These are phyloP conservation scores for Pichia deserticola DNA, from an alignment of 805 yeast species.

Conservation along the genomic window DNA sequence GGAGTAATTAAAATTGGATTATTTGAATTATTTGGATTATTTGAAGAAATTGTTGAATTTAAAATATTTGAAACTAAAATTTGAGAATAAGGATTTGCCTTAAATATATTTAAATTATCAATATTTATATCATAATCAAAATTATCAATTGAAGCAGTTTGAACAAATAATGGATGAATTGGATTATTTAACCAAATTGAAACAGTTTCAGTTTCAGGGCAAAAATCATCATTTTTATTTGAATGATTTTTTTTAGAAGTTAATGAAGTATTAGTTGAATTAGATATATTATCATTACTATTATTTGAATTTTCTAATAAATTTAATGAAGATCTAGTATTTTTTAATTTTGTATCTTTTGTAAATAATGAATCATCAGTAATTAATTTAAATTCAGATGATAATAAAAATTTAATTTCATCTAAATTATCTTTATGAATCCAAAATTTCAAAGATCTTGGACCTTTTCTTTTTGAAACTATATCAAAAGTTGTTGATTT, in stretches of 20 bases:
- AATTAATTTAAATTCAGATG: slow-evolving; percentile 35
- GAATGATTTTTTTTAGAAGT: no score
- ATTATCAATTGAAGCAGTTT: neutral
- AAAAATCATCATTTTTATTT: slow-evolving; percentile 15
- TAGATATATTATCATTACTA: neutral
- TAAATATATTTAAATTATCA: slow-evolving; percentile 5
- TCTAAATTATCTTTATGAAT: slow-evolving; percentile 54
- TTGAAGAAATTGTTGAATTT: neutral
- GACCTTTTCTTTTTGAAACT: slow-evolving; percentile 29
- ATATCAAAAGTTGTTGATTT: slow-evolving; percentile 31
- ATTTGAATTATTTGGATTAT: neutral
- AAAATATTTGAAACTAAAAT: slow-evolving; percentile 16
- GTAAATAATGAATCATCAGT: slow-evolving; percentile 27
- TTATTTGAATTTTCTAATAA: neutral
- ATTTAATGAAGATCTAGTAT: slow-evolving; percentile 14
- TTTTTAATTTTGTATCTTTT: slow-evolving; percentile 16
- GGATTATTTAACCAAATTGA: slow-evolving; percentile 26
- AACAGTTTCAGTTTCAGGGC: slow-evolving; percentile 23
- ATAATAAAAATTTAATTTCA: slow-evolving; percentile 41
- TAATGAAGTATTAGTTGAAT: neutral
- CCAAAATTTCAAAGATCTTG: slow-evolving; percentile 37
- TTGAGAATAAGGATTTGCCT: slow-evolving; percentile 12
- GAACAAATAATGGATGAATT: slow-evolving; percentile 16
- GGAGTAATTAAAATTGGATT: slow-evolving; percentile 31
- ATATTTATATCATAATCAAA: neutral